These are phyloP conservation scores for Fusarium devonianum DNA, from an alignment of 2,329 filamentous ascomycete genomes.

Conservation along the genomic window DNA sequence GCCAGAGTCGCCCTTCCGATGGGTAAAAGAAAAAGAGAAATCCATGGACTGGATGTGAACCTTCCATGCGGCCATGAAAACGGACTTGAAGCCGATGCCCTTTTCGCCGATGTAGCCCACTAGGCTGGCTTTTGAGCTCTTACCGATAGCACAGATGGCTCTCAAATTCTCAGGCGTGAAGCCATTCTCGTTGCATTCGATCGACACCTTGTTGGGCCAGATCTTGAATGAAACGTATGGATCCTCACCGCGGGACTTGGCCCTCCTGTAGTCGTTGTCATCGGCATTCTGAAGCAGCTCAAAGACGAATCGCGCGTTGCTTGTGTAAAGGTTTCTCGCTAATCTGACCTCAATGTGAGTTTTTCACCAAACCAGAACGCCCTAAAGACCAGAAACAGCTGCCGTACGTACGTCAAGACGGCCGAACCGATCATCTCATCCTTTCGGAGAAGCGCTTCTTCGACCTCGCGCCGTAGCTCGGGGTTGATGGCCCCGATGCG, in stretches of 20 bases:
- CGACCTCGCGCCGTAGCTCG: slow-evolving; percentile 26
- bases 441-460: slow-evolving; percentile 34
- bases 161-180: slow-evolving; percentile 52
- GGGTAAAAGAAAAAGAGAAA: slow-evolving; percentile 55
- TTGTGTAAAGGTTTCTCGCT: slow-evolving; percentile 53
- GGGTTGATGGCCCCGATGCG: slow-evolving; percentile 26
- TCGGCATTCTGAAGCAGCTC: slow-evolving; percentile 64
- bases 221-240: slow-evolving; percentile 50
- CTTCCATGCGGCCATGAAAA: slow-evolving; percentile 55
- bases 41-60: slow-evolving; percentile 54
- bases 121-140: slow-evolving; percentile 54
- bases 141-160: slow-evolving; percentile 55
- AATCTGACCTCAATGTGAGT: slow-evolving; percentile 42
- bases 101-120: slow-evolving; percentile 59
- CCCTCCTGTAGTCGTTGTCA: slow-evolving; percentile 53
- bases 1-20: slow-evolving; percentile 51
- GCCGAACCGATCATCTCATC: slow-evolving; percentile 37
- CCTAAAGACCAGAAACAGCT: no score
- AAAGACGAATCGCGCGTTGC: slow-evolving; percentile 56
- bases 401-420: slow-evolving; percentile 30
- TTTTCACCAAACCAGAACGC: not conserved
- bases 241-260: slow-evolving; percentile 12
- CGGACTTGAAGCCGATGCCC: slow-evolving; percentile 60
- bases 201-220: slow-evolving; percentile 46
- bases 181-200: slow-evolving; percentile 61